Evolutionary conservation across 176 grass and related monocot genomes (phyloP).

Genomic region (Zea luxurians): DNA sequence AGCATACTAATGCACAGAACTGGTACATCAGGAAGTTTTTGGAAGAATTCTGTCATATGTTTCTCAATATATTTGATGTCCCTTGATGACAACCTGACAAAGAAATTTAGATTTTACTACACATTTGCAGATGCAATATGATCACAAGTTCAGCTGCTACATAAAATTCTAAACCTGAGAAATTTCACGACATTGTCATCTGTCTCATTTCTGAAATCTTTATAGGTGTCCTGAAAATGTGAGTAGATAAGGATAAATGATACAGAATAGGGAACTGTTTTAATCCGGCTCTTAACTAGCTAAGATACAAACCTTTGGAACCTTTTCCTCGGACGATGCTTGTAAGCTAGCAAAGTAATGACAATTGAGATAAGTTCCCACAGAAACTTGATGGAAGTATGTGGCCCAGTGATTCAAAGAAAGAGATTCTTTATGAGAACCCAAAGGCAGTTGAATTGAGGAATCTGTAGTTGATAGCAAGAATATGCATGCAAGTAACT

Average conservation of each 20-base stretch:
- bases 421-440: no score
- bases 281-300: background rate
- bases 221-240: conserved; percentile 36
- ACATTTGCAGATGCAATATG: conserved; percentile 22
- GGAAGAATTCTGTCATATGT: conserved; percentile 61
- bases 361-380: conserved; percentile 52
- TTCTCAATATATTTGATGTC: conserved; percentile 61
- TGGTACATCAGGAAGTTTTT: conserved; percentile 65
- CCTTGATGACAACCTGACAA: conserved; percentile 48
- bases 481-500: conserved; percentile 63
- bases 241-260: conserved; percentile 23
- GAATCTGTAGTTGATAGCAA: conserved; percentile 64
- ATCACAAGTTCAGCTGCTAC: conserved; percentile 8
- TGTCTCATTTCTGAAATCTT: conserved; percentile 30
- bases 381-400: conserved; percentile 82
- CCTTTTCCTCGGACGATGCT: conserved; percentile 8
- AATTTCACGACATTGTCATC: conserved; percentile 26
- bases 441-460: conserved; percentile 42
- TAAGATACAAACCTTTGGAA: conserved; percentile 37
- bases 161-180: conserved; percentile 53
- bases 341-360: conserved; percentile 49
- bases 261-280: background rate
- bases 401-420: conserved; percentile 71
- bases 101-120: conserved; percentile 15
- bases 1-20: conserved; percentile 87